A percentile compares a stretch with the other conserved stretches of the same genome.
Conservation (phyloP, 2,329 filamentous ascomycete genomes). For the Fusarium succisae region DNA sequence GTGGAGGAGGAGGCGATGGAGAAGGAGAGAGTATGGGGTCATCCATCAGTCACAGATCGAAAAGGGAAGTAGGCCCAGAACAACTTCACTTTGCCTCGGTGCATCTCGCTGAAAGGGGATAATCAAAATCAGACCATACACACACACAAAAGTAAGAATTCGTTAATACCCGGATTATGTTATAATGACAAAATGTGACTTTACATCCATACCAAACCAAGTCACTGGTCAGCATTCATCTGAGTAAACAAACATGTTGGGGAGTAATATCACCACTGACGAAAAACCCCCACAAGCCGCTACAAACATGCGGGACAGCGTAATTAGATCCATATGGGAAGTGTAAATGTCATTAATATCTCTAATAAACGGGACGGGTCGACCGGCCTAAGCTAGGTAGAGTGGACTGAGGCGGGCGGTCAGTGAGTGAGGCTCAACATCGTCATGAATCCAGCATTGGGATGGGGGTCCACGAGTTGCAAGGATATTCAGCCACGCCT, state of each 20-base stretch:
- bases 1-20: conserved; percentile 4
- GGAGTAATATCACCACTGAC: background rate
- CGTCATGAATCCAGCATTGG: conserved; percentile 24
- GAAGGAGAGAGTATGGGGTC: conserved; percentile 12
- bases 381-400: conserved; percentile 5
- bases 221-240: background rate
- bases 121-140: conserved; percentile 37
- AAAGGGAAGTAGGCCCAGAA: conserved; percentile 42
- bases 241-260: background rate
- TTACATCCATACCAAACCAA: background rate
- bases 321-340: background rate
- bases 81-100: conserved; percentile 31
- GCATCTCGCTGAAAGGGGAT: conserved; percentile 42
- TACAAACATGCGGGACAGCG: background rate
- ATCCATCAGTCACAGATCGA: conserved; percentile 34
- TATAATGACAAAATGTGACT: conserved; percentile 14
- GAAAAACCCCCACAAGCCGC: background rate
- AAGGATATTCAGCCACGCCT: conserved; percentile 19
- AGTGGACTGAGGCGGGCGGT: conserved; percentile 19
- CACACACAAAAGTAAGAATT: conserved; percentile 11
- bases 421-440: conserved; percentile 28
- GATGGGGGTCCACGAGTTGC: conserved; percentile 17
- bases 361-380: conserved; percentile 14
- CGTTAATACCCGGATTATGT: conserved; percentile 22
- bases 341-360: background rate